Evolutionary conservation across 345 rosid genomes (phyloP).

Genomic region (Chamaenerion angustifolium): DNA sequence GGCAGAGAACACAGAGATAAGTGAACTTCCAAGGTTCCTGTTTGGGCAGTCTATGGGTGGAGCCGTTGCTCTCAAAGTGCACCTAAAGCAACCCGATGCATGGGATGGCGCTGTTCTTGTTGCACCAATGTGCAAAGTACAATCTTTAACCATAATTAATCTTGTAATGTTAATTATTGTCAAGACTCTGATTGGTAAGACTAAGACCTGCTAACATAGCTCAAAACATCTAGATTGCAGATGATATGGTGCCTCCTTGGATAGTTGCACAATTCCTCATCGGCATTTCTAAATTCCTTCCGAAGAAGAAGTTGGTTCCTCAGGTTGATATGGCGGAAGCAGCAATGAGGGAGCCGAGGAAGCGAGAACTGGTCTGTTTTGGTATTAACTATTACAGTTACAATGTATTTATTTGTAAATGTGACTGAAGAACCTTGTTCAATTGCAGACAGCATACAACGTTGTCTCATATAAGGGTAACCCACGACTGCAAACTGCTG

Average conservation of each 20-base stretch:
- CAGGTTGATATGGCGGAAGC: constrained; percentile 76
- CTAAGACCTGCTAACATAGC: background rate
- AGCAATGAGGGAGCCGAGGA: constrained; percentile 48
- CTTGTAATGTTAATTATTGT: background rate
- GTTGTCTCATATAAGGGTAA: constrained; percentile 66
- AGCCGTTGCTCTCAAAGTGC: constrained; percentile 83
- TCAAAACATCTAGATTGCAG: constrained; percentile 52
- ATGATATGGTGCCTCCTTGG: constrained; percentile 64
- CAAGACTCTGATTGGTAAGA: too few relatives aligned
- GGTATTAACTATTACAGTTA: constrained; percentile 7
- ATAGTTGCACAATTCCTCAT: constrained; percentile 47
- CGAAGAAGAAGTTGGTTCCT: constrained; percentile 76
- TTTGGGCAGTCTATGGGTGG: constrained; percentile 97
- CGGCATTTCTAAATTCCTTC: constrained; percentile 58
- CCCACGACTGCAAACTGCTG: constrained; percentile 62
- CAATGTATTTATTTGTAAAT: background rate
- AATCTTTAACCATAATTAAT: background rate
- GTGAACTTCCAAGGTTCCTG: constrained; percentile 58
- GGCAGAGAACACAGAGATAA: constrained; percentile 44
- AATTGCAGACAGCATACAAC: constrained; percentile 53
- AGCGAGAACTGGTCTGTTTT: constrained; percentile 44
- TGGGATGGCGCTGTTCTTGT: constrained; percentile 87
- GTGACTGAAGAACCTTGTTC: too few relatives aligned
- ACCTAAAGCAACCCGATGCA: constrained; percentile 65
- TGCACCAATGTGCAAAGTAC: constrained; percentile 98